A percentile compares a stretch with the other conserved stretches of the same genome.
Conservation (phyloP, 495 filamentous ascomycete species). For the Terfezia boudieri region DNA sequence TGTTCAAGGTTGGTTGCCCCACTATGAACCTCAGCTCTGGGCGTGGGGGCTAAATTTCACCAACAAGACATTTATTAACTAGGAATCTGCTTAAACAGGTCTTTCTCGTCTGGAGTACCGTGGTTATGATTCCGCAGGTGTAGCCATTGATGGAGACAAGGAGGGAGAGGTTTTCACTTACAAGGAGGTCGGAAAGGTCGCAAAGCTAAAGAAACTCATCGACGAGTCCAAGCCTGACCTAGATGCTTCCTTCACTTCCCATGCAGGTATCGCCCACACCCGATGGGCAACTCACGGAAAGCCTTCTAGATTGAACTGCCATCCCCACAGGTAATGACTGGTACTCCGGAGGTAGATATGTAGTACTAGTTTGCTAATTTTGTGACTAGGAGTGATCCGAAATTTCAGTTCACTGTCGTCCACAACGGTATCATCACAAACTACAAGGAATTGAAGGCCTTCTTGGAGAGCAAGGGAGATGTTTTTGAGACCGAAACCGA, state of each 20-base stretch:
- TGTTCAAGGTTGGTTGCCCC: slow-evolving; percentile 53
- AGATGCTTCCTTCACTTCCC: slow-evolving; percentile 83
- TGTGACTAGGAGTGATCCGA: slow-evolving; percentile 34
- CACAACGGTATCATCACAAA: slow-evolving; percentile 99
- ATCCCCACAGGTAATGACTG: slow-evolving; percentile 64
- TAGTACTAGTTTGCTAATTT: slow-evolving; percentile 1
- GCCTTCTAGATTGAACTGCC: slow-evolving; percentile 85
- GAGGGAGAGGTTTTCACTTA: slow-evolving; percentile 92
- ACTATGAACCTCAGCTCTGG: slow-evolving; percentile 6
- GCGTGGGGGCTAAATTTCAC: neutral
- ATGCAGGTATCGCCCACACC: slow-evolving; percentile 95
- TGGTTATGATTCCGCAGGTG: slow-evolving; percentile 89
- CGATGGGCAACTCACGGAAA: slow-evolving; percentile 96
- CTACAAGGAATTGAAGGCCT: slow-evolving; percentile 95
- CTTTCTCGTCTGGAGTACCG: slow-evolving; percentile 80
- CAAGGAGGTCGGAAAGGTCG: slow-evolving; percentile 98
- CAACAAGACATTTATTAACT: slow-evolving; percentile 5
- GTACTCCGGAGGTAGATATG: slow-evolving; percentile 8
- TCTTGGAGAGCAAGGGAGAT: slow-evolving; percentile 86
- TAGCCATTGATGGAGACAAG: slow-evolving; percentile 94
- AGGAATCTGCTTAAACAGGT: slow-evolving; percentile 26
- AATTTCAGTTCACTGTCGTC: slow-evolving; percentile 88
- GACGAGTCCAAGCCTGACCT: slow-evolving; percentile 60
- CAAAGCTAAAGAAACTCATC: slow-evolving; percentile 82
- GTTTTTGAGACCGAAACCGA: slow-evolving; percentile 97